Evolutionary conservation across 495 filamentous ascomycete species (phyloP).

Genomic region (Lindgomyces ingoldianus): DNA sequence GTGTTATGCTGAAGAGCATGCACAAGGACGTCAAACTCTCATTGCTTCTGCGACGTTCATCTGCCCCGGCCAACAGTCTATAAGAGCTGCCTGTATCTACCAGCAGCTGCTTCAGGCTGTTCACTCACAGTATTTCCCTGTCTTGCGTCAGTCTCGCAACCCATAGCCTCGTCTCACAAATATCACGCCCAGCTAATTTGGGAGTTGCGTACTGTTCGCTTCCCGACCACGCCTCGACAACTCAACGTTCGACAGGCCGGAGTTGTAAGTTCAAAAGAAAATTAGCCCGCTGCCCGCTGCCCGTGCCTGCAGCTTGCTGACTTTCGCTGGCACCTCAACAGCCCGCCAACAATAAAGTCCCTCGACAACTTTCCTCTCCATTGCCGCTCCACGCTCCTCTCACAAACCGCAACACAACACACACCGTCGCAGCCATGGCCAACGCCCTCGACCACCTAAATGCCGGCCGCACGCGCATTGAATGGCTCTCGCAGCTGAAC

Average conservation of each 20-base stretch:
- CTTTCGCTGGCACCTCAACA: not conserved
- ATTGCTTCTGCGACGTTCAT: not conserved
- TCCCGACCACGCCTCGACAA: conserved; percentile 22
- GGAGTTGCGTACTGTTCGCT: conserved; percentile 19
- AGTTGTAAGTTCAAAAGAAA: not conserved
- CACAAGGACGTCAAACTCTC: not conserved
- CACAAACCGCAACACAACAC: too few relatives aligned
- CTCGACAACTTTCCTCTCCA: not conserved
- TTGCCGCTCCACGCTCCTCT: not conserved
- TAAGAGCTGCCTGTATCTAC: not conserved
- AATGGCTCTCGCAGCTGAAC: conserved; percentile 84
- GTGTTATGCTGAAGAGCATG: not conserved
- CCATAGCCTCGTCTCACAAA: too few relatives aligned
- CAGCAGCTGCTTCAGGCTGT: not conserved
- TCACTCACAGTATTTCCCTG: not conserved
- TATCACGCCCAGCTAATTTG: not conserved
- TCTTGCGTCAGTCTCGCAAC: not conserved
- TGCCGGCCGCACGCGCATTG: conserved; percentile 76
- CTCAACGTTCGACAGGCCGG: not conserved
- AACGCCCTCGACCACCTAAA: conserved; percentile 76
- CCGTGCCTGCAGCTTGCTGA: conserved; percentile 9
- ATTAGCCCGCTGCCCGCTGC: too few relatives aligned
- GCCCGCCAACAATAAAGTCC: not conserved
- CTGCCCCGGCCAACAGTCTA: not conserved
- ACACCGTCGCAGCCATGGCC: conserved; percentile 50